Evolutionary conservation across 2,329 filamentous ascomycete species (phyloP), one percentile per base, ranked within the genome.

Genomic region (Fusarium keratoplasticum): DNA sequence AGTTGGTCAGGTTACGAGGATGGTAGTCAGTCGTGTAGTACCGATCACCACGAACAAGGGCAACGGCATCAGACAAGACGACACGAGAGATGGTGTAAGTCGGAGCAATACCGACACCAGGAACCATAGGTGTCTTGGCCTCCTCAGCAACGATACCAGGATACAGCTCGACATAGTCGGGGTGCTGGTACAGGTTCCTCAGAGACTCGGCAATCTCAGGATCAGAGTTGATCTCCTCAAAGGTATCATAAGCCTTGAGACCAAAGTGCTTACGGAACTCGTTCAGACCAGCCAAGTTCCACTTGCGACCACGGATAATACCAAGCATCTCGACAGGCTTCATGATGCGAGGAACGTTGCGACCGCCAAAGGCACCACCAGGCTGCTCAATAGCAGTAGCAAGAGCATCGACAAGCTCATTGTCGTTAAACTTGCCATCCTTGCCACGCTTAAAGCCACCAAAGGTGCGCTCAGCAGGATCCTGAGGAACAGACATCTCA

Each of bases 221-320:
- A 75, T 96, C 92, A 0, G 92, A 90, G 81, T 95, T 96, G 83
- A 97, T 95, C 60, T 95, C 93, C 80, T 95, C 93, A 69, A 97
- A 97, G 0, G 87, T 93, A 25, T 91, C 89, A 79, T 97, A 92
- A 0, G 90, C 89, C 82, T 93, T 93, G 7, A 97, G 85, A 2
- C 92, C 91, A 76, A 96, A 95, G 83, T 95, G 93, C 80, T 93
- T 92, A 61, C 94, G 89, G 86, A 96, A 97, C 84, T 96, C 94
- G 79, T 97, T 97, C 70, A 97, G 85, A 0, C 92, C 92, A 0
- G 92, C 92, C 10, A 95, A 83, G 70, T 95, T 92, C 94, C 94
- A 97, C 64, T 89, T 88, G 54, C 94, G 88, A 5, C 92, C 90
- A 70, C 95, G 93, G 57, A 94, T 86, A 66, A 97, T 96, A 50